phyloP scores from a whole-genome alignment of 352 stramenopile genomes.

The Phytophthora pluvialis region DNA sequence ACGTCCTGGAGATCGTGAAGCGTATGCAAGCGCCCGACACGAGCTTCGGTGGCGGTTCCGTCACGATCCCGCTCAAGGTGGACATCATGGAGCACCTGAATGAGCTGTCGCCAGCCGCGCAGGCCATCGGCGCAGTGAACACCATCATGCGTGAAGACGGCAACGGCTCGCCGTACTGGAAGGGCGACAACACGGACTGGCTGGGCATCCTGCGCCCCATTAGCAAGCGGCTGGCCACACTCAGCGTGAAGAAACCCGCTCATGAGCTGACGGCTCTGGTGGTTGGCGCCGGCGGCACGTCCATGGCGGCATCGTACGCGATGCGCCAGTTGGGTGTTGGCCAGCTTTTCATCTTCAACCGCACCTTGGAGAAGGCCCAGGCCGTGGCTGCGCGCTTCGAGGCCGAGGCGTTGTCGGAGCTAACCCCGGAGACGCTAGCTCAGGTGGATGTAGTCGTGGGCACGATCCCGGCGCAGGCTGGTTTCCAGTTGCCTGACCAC shows the following conservation, averaged over 20 bases:
- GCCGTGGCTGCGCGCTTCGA: conserved; percentile 91
- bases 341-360: conserved; percentile 95
- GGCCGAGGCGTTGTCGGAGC: conserved; percentile 65
- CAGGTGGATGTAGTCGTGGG: conserved; percentile 93
- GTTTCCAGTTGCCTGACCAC: conserved; percentile 81
- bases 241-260: conserved; percentile 17
- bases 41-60: conserved; percentile 94
- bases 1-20: conserved; percentile 48
- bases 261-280: conserved; percentile 65
- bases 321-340: conserved; percentile 85
- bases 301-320: conserved; percentile 95
- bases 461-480: conserved; percentile 93
- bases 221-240: conserved; percentile 51
- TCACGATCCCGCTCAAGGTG: conserved; percentile 99
- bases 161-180: conserved; percentile 52
- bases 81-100: conserved; percentile 95
- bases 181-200: conserved; percentile 99
- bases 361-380: conserved; percentile 93
- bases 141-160: conserved; percentile 90
- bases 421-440: conserved; percentile 54
- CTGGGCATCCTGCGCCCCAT: conserved; percentile 96
- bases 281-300: conserved; percentile 94
- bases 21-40: conserved; percentile 44
- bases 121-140: conserved; percentile 98
- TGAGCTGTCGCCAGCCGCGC: conserved; percentile 92